phyloP scores from a whole-genome alignment of 2,329 filamentous ascomycete genomes.

The Elsinoe necatrix region DNA sequence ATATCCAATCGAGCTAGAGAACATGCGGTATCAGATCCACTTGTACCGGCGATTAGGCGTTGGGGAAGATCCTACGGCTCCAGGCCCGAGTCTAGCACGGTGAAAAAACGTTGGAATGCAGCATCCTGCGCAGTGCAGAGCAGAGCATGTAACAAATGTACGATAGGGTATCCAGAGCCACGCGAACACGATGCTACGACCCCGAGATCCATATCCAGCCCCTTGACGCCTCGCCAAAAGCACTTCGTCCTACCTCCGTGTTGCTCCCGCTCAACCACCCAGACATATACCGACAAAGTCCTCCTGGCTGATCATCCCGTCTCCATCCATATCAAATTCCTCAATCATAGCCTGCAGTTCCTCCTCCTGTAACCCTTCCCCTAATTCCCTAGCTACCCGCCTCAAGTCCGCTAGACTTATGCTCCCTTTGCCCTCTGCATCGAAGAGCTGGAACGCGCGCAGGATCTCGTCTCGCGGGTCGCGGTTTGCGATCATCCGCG shows the following conservation, averaged over 20 bases:
- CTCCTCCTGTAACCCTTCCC: conserved; percentile 85
- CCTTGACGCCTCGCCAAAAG: background rate
- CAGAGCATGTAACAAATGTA: conserved; percentile 2
- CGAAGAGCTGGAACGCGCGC: conserved; percentile 86
- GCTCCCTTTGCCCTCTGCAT: conserved; percentile 81
- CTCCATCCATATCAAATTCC: conserved; percentile 91
- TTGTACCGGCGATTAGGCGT: conserved; percentile 47
- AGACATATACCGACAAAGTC: conserved; percentile 61
- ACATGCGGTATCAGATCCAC: conserved; percentile 93
- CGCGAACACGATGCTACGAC: conserved; percentile 10
- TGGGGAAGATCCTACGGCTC: background rate
- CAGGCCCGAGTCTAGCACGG: conserved; percentile 5
- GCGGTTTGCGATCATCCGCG: conserved; percentile 68
- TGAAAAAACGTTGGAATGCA: background rate
- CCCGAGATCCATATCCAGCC: background rate
- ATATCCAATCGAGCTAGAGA: conserved; percentile 81
- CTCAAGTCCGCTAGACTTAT: conserved; percentile 84
- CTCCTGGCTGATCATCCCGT: conserved; percentile 62
- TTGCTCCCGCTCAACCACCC: conserved; percentile 24
- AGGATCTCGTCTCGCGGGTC: conserved; percentile 88
- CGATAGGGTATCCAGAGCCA: conserved; percentile 10
- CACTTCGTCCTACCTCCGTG: background rate
- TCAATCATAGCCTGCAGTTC: conserved; percentile 95
- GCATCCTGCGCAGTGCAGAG: background rate
- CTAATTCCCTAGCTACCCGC: conserved; percentile 79